Evolutionary conservation across 2,329 filamentous ascomycete species (phyloP), one percentile per base, ranked within the genome.

Genomic region (Colletotrichum sp.): DNA sequence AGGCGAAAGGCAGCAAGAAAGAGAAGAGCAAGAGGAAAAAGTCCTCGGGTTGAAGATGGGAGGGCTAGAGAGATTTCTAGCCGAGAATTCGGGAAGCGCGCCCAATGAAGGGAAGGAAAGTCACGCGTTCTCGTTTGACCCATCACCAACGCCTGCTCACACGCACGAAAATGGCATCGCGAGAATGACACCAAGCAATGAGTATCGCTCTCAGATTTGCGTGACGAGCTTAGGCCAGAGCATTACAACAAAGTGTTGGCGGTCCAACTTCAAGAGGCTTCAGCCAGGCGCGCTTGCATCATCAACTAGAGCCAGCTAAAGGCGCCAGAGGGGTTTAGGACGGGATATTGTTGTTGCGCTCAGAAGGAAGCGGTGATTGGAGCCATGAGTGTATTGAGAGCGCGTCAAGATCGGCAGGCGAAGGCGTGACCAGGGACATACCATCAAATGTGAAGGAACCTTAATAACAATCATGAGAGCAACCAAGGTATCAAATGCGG

Each of bases 11-110:
- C 62, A 49, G 39, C 13, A 77, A 36, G n/a, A 77, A 71, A 26
- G 65, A 62, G 26, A 76, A 69, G 44, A 69, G 71, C 26, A 73
- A 63, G 59, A 68, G 55, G 36, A 67, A 69, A 36, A 69, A 57
- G 55, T 69, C 71, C 5, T 76, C 74, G 13, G 36, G 44, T 24
- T 76, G 71, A 76, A 36, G 24, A 59, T 24, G 15, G 24, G 24
- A 28, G n/a, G 24, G 55, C 15, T 59, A 9, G 21, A 8, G 21
- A 26, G 7, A 12, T 59, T 28, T 28, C 15, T 59, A 26, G 21
- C 55, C 24, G 55, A 28, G 21, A 59, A 28, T 9, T 28, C 6
- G 24, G 55, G 55, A 12, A 18, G 52, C 12, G 24, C 21, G 55
- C 26, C 24, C 15, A 21, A 59, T 18, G 55, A 26, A 52, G 39